These are phyloP conservation scores for Marsdenia floribunda DNA, from an alignment of 257 asterid genomes.

Conservation along the genomic window DNA sequence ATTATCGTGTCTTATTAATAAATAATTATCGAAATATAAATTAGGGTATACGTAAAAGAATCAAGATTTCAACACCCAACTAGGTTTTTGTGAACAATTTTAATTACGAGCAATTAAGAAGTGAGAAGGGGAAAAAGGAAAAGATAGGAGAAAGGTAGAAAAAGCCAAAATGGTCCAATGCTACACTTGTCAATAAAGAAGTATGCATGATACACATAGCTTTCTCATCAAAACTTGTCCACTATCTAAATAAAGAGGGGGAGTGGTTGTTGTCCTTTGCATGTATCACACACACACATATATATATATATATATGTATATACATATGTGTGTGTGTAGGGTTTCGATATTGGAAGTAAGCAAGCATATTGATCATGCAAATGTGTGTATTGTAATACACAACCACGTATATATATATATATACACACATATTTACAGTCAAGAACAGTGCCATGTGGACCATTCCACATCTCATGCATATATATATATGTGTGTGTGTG, in stretches of 20 bases:
- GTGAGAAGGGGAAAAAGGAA: neutral
- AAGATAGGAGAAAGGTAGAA: neutral
- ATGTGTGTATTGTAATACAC: conserved; percentile 7
- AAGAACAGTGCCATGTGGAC: conserved; percentile 19
- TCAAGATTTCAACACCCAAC: too few relatives aligned
- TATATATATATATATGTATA: too few relatives aligned
- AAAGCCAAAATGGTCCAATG: conserved; percentile 14
- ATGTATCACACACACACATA: neutral
- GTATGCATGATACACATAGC: neutral
- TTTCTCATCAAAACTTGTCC: conserved; percentile 23
- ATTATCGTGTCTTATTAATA: too few relatives aligned
- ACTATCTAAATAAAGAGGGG: conserved; percentile 4
- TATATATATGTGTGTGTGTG: too few relatives aligned
- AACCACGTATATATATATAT: too few relatives aligned
- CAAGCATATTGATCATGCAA: neutral
- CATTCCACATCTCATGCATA: conserved; percentile 14
- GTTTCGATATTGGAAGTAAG: conserved; percentile 24
- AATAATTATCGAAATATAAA: too few relatives aligned
- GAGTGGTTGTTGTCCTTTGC: conserved; percentile 16
- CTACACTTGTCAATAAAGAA: conserved; percentile 14
- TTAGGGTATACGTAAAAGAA: too few relatives aligned
- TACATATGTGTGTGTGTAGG: neutral
- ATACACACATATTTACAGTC: conserved; percentile 13
- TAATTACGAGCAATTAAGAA: neutral
- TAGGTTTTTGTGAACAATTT: too few relatives aligned